Evolutionary conservation across 352 stramenopile genomes (phyloP), one percentile per base, ranked within the genome.

Genomic region (Globisporangium echinulatum): DNA sequence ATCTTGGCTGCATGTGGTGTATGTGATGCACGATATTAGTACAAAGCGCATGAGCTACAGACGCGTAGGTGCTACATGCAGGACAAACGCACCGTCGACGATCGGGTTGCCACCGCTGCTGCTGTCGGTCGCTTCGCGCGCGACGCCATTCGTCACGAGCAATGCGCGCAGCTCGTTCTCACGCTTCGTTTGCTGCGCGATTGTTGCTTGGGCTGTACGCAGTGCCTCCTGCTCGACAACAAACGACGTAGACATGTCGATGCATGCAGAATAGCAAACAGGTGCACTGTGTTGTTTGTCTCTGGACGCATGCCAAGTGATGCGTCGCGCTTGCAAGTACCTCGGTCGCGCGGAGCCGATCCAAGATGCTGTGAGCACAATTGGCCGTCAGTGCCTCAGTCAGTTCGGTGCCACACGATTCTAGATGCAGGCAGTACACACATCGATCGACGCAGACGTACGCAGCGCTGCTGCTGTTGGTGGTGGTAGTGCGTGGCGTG

Each of bases 91-190:
- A 82, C 77, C 72, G 62, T 84, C 77, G 6, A 87, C 37, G n/a
- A 62, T 63, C 15, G 68, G 74, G 42, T 78, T 78, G n/a, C 11
- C 37, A 14, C 25, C n/a, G 19, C n/a, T 25, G n/a, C 11, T 25
- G 46, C n/a, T 67, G 19, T 70, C 56, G 0, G 54, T 62, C 17
- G 66, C 58, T 15, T 74, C 74, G 38, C 71, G 42, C 7, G 66
- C 66, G 10, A 77, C 65, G 7, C 74, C 75, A 13, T 79, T 66
- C 17, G 71, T 70, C 42, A 75, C 72, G 7, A 88, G 68, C 11
- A 87, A 56, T 42, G 71, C 62, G 15, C 72, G 77, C 55, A 91
- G 59, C 39, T 91, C 71, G 48, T 80, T 71, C 58, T 89, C 77
- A 0, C 79, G 71, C 58, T 76, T 81, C 48, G 88, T 75, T 48